Evolutionary conservation across 2,329 filamentous ascomycete species (phyloP).

Genomic region (Cryphonectria carpinicola): DNA sequence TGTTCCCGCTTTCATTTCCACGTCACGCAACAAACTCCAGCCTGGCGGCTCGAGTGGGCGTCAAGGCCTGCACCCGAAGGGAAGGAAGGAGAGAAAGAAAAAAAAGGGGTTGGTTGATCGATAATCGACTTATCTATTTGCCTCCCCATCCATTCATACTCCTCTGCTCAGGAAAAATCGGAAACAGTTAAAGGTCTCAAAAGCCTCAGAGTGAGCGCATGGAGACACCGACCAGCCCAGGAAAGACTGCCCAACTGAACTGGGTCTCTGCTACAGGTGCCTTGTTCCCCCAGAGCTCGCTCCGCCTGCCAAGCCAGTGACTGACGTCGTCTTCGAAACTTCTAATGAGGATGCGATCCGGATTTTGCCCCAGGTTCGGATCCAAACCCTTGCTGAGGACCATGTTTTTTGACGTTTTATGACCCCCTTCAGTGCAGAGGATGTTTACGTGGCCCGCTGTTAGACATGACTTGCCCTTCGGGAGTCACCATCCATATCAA

Average conservation of each 20-base stretch:
- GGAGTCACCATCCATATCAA: not conserved
- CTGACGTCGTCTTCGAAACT: conserved; percentile 5
- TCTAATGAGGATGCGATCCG: not conserved
- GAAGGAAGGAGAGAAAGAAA: not conserved
- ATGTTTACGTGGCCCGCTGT: not conserved
- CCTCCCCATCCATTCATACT: not conserved
- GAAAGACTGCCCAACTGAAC: not conserved
- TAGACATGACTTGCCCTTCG: not conserved
- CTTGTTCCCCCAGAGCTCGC: conserved; percentile 1
- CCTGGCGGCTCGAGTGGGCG: conserved; percentile 22
- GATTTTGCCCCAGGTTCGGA: not conserved
- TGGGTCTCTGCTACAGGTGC: not conserved
- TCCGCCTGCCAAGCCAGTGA: conserved; percentile 12
- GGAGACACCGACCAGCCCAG: not conserved
- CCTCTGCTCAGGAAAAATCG: not conserved
- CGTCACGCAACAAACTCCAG: conserved; percentile 21
- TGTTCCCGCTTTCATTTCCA: conserved; percentile 29
- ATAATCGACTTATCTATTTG: not conserved
- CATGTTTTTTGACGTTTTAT: not conserved
- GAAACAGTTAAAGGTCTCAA: not conserved
- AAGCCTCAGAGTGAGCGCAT: not conserved
- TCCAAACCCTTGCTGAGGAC: not conserved
- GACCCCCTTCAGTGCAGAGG: not conserved
- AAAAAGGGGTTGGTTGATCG: not conserved
- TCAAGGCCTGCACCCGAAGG: conserved; percentile 3